Percentiles rank a stretch among this genome's conserved stretches.
Conservation (phyloP, 2,329 filamentous ascomycete species). For the Fusarium nisikadoi region DNA sequence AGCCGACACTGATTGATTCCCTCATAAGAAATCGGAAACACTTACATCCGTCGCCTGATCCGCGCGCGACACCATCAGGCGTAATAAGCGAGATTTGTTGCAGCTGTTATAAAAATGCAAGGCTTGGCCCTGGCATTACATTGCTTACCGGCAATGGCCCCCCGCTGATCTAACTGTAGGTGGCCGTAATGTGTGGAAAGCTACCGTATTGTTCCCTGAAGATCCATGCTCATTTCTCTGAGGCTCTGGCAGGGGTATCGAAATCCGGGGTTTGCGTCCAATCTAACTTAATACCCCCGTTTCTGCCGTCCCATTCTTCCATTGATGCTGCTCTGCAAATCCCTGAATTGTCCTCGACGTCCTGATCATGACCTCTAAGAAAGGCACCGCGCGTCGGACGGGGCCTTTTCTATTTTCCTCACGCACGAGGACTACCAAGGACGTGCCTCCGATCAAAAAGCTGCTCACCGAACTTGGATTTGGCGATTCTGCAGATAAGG, state of each 20-base stretch:
- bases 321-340: neutral
- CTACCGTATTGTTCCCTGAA: neutral
- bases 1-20: neutral
- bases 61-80: neutral
- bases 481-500: neutral
- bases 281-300: neutral
- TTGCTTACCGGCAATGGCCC: neutral
- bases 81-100: neutral
- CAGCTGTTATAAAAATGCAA: neutral
- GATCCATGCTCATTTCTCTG: neutral
- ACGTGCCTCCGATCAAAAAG: neutral
- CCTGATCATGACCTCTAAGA: neutral
- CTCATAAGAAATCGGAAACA: neutral
- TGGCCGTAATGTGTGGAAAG: neutral
- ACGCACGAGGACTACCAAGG: neutral
- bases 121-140: neutral
- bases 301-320: neutral
- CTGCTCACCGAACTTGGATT: slow-evolving; percentile 3
- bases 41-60: neutral
- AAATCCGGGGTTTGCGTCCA: neutral
- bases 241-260: neutral
- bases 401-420: neutral
- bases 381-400: neutral
- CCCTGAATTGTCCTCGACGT: too few relatives aligned
- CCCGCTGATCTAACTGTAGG: neutral